A percentile compares a stretch with the other conserved stretches of the same genome.
Conservation (phyloP, 495 filamentous ascomycete species). For the Tuber umbilicatum region DNA sequence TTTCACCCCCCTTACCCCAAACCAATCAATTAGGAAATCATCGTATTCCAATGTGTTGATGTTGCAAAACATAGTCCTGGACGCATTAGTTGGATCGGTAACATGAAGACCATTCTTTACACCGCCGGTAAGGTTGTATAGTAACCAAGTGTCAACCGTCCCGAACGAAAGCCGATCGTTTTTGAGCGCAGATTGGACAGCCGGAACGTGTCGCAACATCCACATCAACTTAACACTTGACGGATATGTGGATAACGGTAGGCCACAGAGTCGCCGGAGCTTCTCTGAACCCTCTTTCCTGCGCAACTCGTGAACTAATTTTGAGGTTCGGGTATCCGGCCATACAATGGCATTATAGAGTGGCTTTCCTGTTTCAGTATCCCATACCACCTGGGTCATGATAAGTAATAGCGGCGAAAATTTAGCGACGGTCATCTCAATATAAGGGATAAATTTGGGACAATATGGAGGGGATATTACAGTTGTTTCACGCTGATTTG, state of each 20-base stretch:
- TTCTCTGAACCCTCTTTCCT: conserved; percentile 67
- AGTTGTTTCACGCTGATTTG: conserved; percentile 90
- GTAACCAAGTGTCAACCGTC: conserved; percentile 88
- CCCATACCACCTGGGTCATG: conserved; percentile 63
- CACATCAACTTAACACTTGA: conserved; percentile 84
- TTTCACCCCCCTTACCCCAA: conserved; percentile 63
- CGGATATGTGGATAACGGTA: conserved; percentile 89
- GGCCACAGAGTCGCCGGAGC: conserved; percentile 68
- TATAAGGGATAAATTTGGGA: conserved; percentile 7
- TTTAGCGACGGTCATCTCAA: background rate
- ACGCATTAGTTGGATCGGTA: conserved; percentile 88
- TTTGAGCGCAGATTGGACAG: conserved; percentile 70
- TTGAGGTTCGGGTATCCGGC: conserved; percentile 81
- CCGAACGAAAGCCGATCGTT: conserved; percentile 77
- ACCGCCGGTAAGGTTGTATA: conserved; percentile 87
- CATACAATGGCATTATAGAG: conserved; percentile 88
- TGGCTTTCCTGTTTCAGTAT: conserved; percentile 75
- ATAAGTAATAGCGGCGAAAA: conserved; percentile 3
- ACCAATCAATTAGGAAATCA: conserved; percentile 72
- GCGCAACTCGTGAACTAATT: conserved; percentile 57
- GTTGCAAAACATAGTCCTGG: conserved; percentile 95
- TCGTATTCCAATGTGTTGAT: conserved; percentile 80
- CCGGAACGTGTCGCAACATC: conserved; percentile 67
- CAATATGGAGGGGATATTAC: conserved; percentile 25
- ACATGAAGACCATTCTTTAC: conserved; percentile 61